A percentile compares a stretch with the other conserved stretches of the same genome.
Conservation (phyloP, 805 yeast species). For the Zygosaccharomyces gambellarensis region DNA sequence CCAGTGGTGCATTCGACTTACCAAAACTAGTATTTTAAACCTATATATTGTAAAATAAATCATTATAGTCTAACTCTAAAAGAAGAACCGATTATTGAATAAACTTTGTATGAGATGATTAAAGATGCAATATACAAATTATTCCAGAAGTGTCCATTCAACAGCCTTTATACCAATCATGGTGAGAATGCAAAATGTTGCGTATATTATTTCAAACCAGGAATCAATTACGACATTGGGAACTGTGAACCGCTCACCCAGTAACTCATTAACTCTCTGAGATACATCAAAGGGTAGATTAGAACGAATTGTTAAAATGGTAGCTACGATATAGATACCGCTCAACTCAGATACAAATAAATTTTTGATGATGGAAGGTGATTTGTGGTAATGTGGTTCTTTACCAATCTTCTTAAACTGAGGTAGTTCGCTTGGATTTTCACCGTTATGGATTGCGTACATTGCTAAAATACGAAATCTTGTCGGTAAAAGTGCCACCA, state of each 20-base stretch:
- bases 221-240: constrained; percentile 34
- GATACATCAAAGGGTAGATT: constrained; percentile 36
- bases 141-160: constrained; percentile 16
- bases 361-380: constrained; percentile 39
- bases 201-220: constrained; percentile 41
- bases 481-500: constrained; percentile 38
- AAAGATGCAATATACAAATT: neutral
- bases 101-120: neutral
- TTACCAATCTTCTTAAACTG: constrained; percentile 9
- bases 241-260: constrained; percentile 31
- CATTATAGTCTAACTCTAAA: neutral
- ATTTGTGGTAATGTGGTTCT: neutral
- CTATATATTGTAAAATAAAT: neutral
- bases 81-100: neutral
- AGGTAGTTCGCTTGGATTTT: constrained; percentile 18
- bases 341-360: constrained; percentile 36
- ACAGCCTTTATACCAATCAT: constrained; percentile 27
- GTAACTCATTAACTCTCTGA: constrained; percentile 30
- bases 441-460: constrained; percentile 24
- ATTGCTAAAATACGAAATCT: constrained; percentile 31
- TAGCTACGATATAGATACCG: constrained; percentile 39
- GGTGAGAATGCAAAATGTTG: constrained; percentile 32
- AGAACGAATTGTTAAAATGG: constrained; percentile 38
- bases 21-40: constrained; percentile 47
- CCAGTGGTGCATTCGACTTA: constrained; percentile 59